phyloP scores from a whole-genome alignment of 2,329 filamentous ascomycete species.

The Colletotrichum echinochloae region DNA sequence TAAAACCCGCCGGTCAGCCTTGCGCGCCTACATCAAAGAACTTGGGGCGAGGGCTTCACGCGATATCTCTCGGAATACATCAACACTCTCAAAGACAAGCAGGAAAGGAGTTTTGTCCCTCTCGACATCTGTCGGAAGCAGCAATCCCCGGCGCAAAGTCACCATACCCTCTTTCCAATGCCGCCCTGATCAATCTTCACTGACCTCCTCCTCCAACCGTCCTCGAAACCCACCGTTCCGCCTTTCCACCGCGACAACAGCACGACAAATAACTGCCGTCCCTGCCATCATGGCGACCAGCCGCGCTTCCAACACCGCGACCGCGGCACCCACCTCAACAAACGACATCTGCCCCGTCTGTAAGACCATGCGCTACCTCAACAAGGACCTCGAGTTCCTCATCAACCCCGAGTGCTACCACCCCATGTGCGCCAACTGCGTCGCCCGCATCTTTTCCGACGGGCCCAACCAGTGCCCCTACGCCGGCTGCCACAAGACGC shows the following conservation, averaged over 20 bases:
- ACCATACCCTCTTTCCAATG: background rate
- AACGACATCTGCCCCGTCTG: slow-evolving; percentile 94
- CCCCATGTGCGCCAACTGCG: slow-evolving; percentile 97
- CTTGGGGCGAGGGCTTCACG: background rate
- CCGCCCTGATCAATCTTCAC: slow-evolving; percentile 1
- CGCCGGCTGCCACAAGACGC: slow-evolving; percentile 85
- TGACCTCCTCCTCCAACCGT: background rate
- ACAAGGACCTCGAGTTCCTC: slow-evolving; percentile 92
- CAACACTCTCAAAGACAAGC: background rate
- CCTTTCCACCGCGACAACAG: background rate
- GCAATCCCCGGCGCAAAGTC: background rate
- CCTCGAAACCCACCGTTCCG: background rate
- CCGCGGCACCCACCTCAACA: slow-evolving; percentile 44
- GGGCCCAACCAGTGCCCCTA: slow-evolving; percentile 94
- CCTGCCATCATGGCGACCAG: slow-evolving; percentile 28
- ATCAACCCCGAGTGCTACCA: slow-evolving; percentile 99
- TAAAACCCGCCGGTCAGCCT: slow-evolving; percentile 27
- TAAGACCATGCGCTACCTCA: slow-evolving; percentile 96
- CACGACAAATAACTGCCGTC: background rate
- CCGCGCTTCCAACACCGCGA: slow-evolving; percentile 19
- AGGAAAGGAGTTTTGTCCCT: background rate
- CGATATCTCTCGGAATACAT: background rate
- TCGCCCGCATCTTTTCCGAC: slow-evolving; percentile 91
- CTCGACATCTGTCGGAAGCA: background rate
- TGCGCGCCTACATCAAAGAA: slow-evolving; percentile 3